phyloP scores from a whole-genome alignment of 2,329 filamentous ascomycete species.

The Fusarium denticulatum region DNA sequence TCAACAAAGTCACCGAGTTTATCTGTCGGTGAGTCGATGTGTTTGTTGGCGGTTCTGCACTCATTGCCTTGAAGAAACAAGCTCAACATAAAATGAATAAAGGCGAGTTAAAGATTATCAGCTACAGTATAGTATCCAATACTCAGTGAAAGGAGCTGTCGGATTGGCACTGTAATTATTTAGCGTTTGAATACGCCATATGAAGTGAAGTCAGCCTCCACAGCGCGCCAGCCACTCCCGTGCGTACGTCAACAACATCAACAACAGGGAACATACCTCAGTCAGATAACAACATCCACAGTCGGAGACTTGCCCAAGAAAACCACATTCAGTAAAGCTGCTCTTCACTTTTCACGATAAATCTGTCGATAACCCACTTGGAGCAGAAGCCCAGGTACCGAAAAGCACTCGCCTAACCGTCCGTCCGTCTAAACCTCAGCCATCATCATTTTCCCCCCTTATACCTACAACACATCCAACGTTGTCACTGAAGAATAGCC shows the following conservation, averaged over 20 bases:
- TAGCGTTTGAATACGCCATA: slow-evolving; percentile 18
- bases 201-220: slow-evolving; percentile 23
- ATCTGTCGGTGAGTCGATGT: slow-evolving; percentile 15
- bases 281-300: background rate
- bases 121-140: background rate
- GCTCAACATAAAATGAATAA: background rate
- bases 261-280: background rate
- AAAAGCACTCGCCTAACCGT: slow-evolving; percentile 5
- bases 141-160: background rate
- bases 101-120: background rate
- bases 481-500: background rate
- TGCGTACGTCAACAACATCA: background rate
- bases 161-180: background rate
- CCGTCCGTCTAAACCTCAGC: slow-evolving; percentile 2
- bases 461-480: background rate
- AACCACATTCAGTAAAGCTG: slow-evolving; percentile 1
- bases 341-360: background rate
- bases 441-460: slow-evolving; percentile 2
- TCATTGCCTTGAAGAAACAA: background rate
- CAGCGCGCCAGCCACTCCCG: slow-evolving; percentile 31
- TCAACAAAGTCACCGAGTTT: slow-evolving; percentile 6
- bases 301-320: slow-evolving; percentile 9
- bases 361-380: slow-evolving; percentile 26
- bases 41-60: background rate
- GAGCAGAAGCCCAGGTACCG: slow-evolving; percentile 8